Evolutionary conservation across 352 stramenopile species (phyloP).

Genomic region (Globisporangium ultimum): DNA sequence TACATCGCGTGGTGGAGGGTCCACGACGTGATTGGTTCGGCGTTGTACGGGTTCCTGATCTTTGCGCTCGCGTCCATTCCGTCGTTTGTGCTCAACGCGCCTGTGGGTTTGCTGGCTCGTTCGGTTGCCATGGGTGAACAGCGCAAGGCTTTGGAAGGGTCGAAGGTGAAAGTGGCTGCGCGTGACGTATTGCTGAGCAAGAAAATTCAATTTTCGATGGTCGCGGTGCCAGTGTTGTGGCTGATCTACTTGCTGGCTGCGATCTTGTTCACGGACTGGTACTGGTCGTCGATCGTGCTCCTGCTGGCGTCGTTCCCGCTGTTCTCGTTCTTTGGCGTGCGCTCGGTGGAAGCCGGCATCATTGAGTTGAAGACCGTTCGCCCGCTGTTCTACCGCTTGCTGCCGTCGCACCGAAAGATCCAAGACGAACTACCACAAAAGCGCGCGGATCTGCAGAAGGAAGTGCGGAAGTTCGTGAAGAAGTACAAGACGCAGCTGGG

Average conservation of each 20-base stretch:
- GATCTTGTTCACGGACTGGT: constrained; percentile 80
- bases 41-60: constrained; percentile 80
- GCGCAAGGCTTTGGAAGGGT: constrained; percentile 81
- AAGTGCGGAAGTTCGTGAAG: constrained; percentile 74
- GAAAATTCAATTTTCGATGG: constrained; percentile 92
- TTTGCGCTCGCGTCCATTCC: constrained; percentile 89
- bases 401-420: constrained; percentile 73
- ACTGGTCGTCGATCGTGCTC: constrained; percentile 81
- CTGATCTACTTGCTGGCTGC: constrained; percentile 83
- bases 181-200: constrained; percentile 91
- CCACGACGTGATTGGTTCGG: constrained; percentile 87
- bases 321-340: constrained; percentile 87
- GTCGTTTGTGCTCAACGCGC: constrained; percentile 89
- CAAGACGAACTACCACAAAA: constrained; percentile 75
- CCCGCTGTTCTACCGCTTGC: constrained; percentile 76
- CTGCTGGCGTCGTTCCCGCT: constrained; percentile 80
- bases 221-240: constrained; percentile 87
- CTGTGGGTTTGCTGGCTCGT: constrained; percentile 84
- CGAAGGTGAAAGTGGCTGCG: constrained; percentile 90
- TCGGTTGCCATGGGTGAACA: constrained; percentile 71
- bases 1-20: constrained; percentile 87
- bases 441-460: constrained; percentile 64
- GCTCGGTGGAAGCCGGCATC: constrained; percentile 83
- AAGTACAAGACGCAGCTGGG: constrained; percentile 64
- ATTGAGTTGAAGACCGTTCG: constrained; percentile 86